Evolutionary conservation across 257 asterid species (phyloP).

Genomic region (Echium plantagineum): DNA sequence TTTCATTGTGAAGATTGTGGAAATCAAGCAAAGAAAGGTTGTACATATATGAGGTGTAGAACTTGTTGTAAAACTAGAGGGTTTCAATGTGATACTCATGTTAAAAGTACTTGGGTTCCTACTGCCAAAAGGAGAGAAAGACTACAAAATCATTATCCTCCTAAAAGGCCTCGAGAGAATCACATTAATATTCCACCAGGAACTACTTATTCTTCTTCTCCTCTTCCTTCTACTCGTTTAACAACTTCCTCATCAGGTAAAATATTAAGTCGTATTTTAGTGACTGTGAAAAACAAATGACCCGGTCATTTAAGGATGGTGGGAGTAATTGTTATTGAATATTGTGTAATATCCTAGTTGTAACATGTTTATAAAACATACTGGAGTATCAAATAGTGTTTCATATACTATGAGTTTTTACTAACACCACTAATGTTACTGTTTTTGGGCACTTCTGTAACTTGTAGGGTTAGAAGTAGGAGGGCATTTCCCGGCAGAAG

Average conservation of each 20-base stretch:
- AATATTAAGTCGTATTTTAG: too few species aligned
- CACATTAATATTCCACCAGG: slow-evolving; percentile 2
- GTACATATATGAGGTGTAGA: slow-evolving; percentile 52
- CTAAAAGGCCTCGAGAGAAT: slow-evolving; percentile 41
- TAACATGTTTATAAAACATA: too few species aligned
- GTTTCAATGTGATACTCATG: slow-evolving; percentile 52
- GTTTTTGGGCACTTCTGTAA: neutral
- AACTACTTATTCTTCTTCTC: neutral
- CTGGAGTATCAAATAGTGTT: too few species aligned
- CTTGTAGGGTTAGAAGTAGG: slow-evolving; percentile 58
- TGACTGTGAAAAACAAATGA: too few species aligned
- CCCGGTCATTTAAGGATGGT: too few species aligned
- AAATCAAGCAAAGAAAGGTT: slow-evolving; percentile 69
- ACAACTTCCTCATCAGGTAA: slow-evolving; percentile 45
- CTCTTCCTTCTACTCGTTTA: slow-evolving; percentile 38
- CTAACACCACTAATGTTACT: neutral
- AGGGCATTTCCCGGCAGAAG: slow-evolving; percentile 49
- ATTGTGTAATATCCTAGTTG: too few species aligned
- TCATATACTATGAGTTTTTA: neutral
- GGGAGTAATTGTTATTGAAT: too few species aligned
- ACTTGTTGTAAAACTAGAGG: slow-evolving; percentile 72
- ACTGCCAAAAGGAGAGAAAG: slow-evolving; percentile 60
- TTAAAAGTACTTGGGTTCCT: slow-evolving; percentile 76
- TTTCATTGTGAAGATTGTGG: slow-evolving; percentile 67
- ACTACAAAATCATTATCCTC: slow-evolving; percentile 36